A percentile compares a stretch with the other conserved stretches of the same genome.
phyloP scores from a whole-genome alignment of 495 filamentous ascomycete species.

The Trichoderma virens region DNA sequence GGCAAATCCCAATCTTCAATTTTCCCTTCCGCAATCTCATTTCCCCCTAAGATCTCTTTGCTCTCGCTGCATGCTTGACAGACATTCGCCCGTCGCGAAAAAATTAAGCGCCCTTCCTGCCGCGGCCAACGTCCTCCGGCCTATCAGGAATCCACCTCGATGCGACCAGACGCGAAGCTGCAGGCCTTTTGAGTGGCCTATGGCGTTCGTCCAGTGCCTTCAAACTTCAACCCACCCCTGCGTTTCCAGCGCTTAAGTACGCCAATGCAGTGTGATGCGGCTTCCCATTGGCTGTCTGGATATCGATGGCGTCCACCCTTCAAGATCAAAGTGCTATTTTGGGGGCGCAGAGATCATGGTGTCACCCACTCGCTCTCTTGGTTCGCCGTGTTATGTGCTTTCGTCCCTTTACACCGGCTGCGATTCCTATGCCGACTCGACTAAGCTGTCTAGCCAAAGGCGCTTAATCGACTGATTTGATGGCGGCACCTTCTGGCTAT shows the following conservation, averaged over 20 bases:
- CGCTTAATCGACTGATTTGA: constrained; percentile 5
- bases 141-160: not conserved
- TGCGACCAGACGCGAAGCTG: constrained; percentile 6
- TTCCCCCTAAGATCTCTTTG: too few relatives aligned
- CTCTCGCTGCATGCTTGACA: too few relatives aligned
- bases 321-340: constrained; percentile 9
- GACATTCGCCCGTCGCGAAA: not conserved
- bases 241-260: constrained; percentile 8
- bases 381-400: not conserved
- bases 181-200: not conserved
- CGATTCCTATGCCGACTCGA: not conserved
- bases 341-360: not conserved
- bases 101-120: constrained; percentile 4
- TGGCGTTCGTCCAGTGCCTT: not conserved
- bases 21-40: not conserved
- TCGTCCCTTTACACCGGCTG: not conserved
- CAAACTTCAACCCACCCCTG: not conserved
- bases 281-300: not conserved
- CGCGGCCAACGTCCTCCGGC: not conserved
- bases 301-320: not conserved
- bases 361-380: not conserved
- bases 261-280: constrained; percentile 12
- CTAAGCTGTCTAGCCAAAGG: not conserved
- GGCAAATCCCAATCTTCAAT: not conserved
- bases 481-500: not conserved